Evolutionary conservation across 129 eudicot species (phyloP).

Genomic region (Flaveria trinervia): DNA sequence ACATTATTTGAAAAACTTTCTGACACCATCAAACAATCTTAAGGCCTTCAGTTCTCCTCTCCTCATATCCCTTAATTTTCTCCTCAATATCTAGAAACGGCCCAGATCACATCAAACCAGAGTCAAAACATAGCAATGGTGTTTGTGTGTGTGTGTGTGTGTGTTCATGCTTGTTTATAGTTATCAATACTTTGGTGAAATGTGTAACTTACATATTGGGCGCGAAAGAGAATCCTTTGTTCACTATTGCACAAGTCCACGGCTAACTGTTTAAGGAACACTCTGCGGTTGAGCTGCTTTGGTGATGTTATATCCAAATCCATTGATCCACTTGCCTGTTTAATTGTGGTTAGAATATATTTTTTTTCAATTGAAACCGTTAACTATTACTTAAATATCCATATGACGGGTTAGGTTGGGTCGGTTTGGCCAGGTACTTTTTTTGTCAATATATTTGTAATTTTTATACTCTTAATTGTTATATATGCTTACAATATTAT

Average conservation of each 20-base stretch:
- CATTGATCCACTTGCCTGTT: conserved; percentile 94
- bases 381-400: not conserved
- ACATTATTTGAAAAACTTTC: conserved; percentile 65
- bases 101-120: conserved; percentile 4
- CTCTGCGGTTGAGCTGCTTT: conserved; percentile 74
- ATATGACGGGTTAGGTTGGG: too few relatives aligned
- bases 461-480: too few relatives aligned
- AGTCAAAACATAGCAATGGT: not conserved
- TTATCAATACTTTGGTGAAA: not conserved
- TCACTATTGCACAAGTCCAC: conserved; percentile 91
- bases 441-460: too few relatives aligned
- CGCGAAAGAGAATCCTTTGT: conserved; percentile 76
- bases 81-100: conserved; percentile 72
- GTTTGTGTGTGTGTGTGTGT: too few relatives aligned
- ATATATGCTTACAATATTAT: too few relatives aligned
- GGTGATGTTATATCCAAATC: conserved; percentile 96
- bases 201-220: conserved; percentile 73
- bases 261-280: conserved; percentile 88
- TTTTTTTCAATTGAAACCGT: not conserved
- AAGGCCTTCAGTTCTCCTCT: conserved; percentile 88
- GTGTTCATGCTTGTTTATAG: not conserved
- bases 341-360: not conserved
- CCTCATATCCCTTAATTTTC: conserved; percentile 84
- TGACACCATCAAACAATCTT: conserved; percentile 65
- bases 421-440: too few relatives aligned